Percentiles rank a stretch among this genome's conserved stretches.
Conservation (phyloP, 768 basidiomycete species). For the Russula sp. region DNA sequence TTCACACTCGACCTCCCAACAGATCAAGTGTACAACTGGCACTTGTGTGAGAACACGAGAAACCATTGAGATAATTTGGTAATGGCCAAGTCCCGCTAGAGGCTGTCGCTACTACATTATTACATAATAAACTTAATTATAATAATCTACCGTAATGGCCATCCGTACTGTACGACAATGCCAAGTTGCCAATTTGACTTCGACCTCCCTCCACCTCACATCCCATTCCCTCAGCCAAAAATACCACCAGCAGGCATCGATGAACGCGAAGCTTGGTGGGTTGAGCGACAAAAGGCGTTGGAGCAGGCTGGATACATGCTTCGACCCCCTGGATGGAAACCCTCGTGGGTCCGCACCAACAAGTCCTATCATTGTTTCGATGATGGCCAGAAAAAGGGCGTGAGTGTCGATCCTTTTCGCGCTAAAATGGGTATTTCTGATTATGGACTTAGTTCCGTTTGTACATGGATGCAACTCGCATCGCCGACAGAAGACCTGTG, state of each 20-base stretch:
- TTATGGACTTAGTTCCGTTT: neutral
- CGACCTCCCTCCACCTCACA: too few species aligned
- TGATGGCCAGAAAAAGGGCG: conserved; percentile 11
- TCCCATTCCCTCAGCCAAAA: neutral
- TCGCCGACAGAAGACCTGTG: conserved; percentile 4
- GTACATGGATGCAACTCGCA: conserved; percentile 6
- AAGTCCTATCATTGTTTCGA: neutral
- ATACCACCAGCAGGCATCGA: neutral
- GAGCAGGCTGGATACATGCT: neutral
- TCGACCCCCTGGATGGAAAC: neutral
- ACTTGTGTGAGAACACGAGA: too few species aligned
- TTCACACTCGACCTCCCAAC: too few species aligned
- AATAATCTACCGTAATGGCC: too few species aligned
- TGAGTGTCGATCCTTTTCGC: neutral
- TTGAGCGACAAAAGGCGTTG: neutral
- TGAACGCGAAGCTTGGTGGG: neutral
- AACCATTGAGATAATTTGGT: too few species aligned
- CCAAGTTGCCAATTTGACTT: too few species aligned
- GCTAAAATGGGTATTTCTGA: neutral
- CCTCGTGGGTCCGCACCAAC: neutral
- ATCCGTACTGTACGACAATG: too few species aligned
- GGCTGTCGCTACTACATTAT: too few species aligned
- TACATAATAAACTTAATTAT: too few species aligned
- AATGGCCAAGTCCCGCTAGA: too few species aligned
- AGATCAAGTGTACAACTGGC: too few species aligned